These are phyloP conservation scores for Alternaria angustiovoidea DNA, from an alignment of 2,329 filamentous ascomycete genomes.

Conservation along the genomic window DNA sequence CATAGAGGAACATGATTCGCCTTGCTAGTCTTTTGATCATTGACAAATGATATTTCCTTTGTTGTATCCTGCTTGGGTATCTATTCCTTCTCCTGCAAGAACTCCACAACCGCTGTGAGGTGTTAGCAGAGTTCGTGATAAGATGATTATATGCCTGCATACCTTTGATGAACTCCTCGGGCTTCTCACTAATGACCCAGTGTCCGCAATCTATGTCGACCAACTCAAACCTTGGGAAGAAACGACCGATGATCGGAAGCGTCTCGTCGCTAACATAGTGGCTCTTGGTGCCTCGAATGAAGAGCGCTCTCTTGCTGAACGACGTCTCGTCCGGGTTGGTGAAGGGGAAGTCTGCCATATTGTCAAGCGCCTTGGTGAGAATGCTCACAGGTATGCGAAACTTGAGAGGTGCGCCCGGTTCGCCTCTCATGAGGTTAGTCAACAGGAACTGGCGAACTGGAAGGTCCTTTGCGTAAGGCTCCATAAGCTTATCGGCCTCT, in stretches of 20 bases:
- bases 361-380: conserved; percentile 71
- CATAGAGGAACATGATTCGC: not conserved
- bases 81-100: conserved; percentile 62
- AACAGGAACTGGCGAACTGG: conserved; percentile 90
- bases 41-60: not conserved
- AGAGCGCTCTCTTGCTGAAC: conserved; percentile 80
- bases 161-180: conserved; percentile 79
- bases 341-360: conserved; percentile 90
- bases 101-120: conserved; percentile 68
- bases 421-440: conserved; percentile 75
- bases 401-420: conserved; percentile 64
- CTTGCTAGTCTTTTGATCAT: not conserved
- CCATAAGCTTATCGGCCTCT: conserved; percentile 82
- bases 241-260: conserved; percentile 78
- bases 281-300: conserved; percentile 79
- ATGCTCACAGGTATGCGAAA: conserved; percentile 82
- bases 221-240: conserved; percentile 80
- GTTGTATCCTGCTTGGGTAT: conserved; percentile 8
- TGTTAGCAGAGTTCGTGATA: not conserved
- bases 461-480: conserved; percentile 75
- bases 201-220: conserved; percentile 81
- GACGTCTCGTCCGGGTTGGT: conserved; percentile 71
- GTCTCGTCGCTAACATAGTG: conserved; percentile 83
- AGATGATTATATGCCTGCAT: conserved; percentile 32
- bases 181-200: conserved; percentile 90